Conservation (phyloP, 495 filamentous ascomycete genomes). For the Tuber aestivum region DNA sequence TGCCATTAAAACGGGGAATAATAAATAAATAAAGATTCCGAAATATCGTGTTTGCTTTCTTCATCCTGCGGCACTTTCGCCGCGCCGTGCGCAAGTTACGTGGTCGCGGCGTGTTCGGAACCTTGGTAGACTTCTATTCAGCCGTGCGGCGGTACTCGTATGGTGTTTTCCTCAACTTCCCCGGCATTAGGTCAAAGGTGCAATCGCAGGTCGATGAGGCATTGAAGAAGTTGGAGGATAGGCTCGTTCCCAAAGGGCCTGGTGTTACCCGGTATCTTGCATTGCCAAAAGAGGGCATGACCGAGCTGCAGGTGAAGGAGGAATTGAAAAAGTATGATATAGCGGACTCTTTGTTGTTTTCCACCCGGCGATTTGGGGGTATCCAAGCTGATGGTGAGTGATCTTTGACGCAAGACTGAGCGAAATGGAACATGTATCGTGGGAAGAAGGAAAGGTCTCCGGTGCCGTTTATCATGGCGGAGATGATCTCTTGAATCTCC, state of each 20-base stretch:
- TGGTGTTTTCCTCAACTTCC: conserved; percentile 75
- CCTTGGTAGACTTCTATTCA: conserved; percentile 63
- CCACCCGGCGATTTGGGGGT: conserved; percentile 1
- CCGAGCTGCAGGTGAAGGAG: conserved; percentile 65
- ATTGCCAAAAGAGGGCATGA: conserved; percentile 82
- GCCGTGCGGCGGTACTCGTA: conserved; percentile 66
- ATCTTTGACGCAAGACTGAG: conserved; percentile 48
- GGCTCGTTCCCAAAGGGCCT: conserved; percentile 68
- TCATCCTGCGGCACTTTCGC: conserved; percentile 78
- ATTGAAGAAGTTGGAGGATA: conserved; percentile 67
- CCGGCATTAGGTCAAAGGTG: conserved; percentile 76
- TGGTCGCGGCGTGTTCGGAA: conserved; percentile 81
- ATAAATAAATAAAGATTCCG: conserved; percentile 54
- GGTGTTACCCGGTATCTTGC: conserved; percentile 66
- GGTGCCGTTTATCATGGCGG: conserved; percentile 97
- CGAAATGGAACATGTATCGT: conserved; percentile 85
- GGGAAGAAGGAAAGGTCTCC: conserved; percentile 93
- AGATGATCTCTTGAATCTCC: conserved; percentile 70
- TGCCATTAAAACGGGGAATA: conserved; percentile 12
- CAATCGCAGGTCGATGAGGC: conserved; percentile 72
- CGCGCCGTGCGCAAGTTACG: conserved; percentile 75
- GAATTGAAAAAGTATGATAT: conserved; percentile 59
- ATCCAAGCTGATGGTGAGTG: conserved; percentile 11
- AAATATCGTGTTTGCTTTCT: conserved; percentile 84
- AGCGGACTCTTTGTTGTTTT: conserved; percentile 1